phyloP scores from a whole-genome alignment of 495 filamentous ascomycete species.

The Immersiella caudata region DNA sequence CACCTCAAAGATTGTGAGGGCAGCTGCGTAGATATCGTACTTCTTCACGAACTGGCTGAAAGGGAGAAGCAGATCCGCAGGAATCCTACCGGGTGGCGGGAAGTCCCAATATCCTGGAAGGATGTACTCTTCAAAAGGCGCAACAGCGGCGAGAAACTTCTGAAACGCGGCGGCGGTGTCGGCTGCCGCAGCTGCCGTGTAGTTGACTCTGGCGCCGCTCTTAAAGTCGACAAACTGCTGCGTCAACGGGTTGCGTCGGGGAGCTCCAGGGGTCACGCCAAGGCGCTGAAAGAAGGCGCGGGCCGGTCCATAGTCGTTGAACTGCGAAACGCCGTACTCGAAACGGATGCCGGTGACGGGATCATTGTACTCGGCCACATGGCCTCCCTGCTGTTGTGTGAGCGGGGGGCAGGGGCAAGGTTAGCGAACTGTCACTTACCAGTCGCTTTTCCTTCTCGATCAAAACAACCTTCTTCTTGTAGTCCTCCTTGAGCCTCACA shows the following conservation, averaged over 20 bases:
- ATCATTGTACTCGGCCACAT: constrained; percentile 43
- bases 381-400: constrained; percentile 39
- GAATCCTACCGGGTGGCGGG: constrained; percentile 37
- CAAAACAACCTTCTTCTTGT: constrained; percentile 42
- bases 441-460: constrained; percentile 45
- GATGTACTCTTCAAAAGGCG: constrained; percentile 41
- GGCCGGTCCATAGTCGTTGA: constrained; percentile 29
- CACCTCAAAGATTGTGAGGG: constrained; percentile 19
- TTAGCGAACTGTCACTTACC: constrained; percentile 28
- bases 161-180: constrained; percentile 34
- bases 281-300: constrained; percentile 40
- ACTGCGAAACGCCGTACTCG: constrained; percentile 44
- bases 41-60: constrained; percentile 49
- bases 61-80: constrained; percentile 48
- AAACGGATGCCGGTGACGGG: constrained; percentile 33
- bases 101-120: constrained; percentile 44
- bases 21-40: constrained; percentile 21
- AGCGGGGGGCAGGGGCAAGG: not conserved
- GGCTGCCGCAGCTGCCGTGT: constrained; percentile 10
- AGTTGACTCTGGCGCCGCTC: constrained; percentile 35
- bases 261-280: constrained; percentile 30
- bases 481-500: constrained; percentile 45
- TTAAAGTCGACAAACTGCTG: constrained; percentile 41
- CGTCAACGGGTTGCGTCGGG: not conserved
- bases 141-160: constrained; percentile 38